Base-by-base conservation (phyloP, 2,329 filamentous ascomycete genomes). In the Ophiostoma ulmi region DNA sequence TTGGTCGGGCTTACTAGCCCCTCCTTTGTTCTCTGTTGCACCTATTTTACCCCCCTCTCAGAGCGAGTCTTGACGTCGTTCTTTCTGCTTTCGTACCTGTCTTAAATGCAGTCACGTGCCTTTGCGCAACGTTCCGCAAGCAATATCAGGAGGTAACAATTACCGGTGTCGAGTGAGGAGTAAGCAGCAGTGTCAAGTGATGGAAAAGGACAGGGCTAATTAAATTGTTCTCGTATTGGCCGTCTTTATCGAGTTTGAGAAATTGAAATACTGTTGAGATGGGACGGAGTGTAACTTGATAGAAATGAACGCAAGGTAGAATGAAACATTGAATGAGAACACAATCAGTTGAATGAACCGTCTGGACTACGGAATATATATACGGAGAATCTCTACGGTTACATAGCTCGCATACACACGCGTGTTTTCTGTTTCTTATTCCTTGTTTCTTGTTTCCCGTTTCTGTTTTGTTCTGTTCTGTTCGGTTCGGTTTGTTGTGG, bases 31-130 rank as follows among this genome's bases (percentile, higher is more conserved):
- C n/a, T 55, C 22, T n/a, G 1, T 31, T 6, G 7, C 36, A 22
- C 63, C n/a, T 65, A 22, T 68, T 26, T 70, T 41, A 67, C 65
- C 65, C 65, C 65, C 65, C 65, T 67, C 65, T 44, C 48, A 55
- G 52, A 58, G 38, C 38, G 44, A 48, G 52, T 17, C 17, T 39
- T 31, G 20, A 67, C 65, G 65, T 67, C 38, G 65, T 44, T 65
- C 36, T 22, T 67, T 44, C 38, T 67, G 64, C 38, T 44, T 66
- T 64, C 31, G 61, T 36, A 66, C 36, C 35, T 58, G 63, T 66
- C 8, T 22, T 31, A 36, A 17, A n/a, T 11, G 6, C 61, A 36
- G 38, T 67, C 65, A 67, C 65, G 65, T 67, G 65, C 20, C 38
- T 5, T 22, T 11, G 58, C 5, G n/a, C 2, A 26, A 36, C 31